Base-by-base conservation (phyloP, 164 flowering plant genomes). In the Akebia trifoliata region DNA sequence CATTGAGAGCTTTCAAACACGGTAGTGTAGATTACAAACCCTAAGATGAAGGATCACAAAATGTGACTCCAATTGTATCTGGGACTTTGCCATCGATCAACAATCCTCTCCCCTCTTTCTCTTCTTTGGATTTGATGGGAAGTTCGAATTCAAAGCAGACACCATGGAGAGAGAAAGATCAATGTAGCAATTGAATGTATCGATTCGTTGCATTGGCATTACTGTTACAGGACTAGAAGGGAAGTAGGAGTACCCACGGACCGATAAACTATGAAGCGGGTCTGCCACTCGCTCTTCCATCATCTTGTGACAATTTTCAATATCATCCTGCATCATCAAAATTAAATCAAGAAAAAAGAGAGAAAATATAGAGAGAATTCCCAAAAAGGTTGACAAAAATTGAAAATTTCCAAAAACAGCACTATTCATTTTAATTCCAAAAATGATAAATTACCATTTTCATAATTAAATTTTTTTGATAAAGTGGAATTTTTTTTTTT, bases 181-280 rank as follows among this genome's bases (percentile, higher is more conserved):
- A 29, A 62, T 39, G 11, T 58, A 45, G 50, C 37, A 56, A 36
- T 69, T 62, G 50, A 20, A 47, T 3, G 48, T 32, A 11, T 67
- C 45, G 17, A 60, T 60, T 12, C 43, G 32, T 25, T 67, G 71
- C 26, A 12, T 52, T 28, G 57, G 57, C 60, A 82, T 29, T 7
- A 79, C 86, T 0, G 81, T 77, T 14, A 67, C 74, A 2, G 91
- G 91, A 51, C 87, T 85, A 26, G 77, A 69, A 47, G 83, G 82
- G 53, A 65, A 52, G 54, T 34, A 60, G 20, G 35, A 25, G 32
- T 46, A 40, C 18, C 67, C 61, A 17, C 29, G 15, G 6, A 50
- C 43, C 18, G 45, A 47, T 31, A 55, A 30, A 47, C 43, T 54
- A 63, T 60, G 31, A 14, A 57, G 4, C 1, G 71, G 64, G 20